These are phyloP conservation scores for Saturnispora hagleri DNA, from an alignment of 805 yeast species.

Conservation along the genomic window DNA sequence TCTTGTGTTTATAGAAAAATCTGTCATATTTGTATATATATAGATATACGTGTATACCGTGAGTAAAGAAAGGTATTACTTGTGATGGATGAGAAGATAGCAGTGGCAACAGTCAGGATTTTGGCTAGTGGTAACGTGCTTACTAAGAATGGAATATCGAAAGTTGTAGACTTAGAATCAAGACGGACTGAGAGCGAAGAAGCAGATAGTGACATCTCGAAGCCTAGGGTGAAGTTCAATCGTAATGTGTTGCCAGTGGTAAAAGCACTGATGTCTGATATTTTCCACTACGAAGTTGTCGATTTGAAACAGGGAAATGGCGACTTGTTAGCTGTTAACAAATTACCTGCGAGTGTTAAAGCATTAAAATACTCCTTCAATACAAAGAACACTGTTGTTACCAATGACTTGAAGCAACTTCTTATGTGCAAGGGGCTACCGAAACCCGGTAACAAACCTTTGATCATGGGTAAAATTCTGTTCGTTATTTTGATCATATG, in stretches of 20 bases:
- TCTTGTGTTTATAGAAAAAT: neutral
- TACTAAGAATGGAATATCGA: conserved; percentile 18
- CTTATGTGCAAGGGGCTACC: conserved; percentile 18
- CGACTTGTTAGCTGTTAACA: conserved; percentile 21
- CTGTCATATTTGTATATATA: neutral
- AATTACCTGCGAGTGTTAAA: conserved; percentile 16
- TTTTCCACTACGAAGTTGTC: conserved; percentile 22
- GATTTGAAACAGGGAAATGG: conserved; percentile 12
- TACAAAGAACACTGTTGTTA: conserved; percentile 8
- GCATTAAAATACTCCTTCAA: conserved; percentile 17
- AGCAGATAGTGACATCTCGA: neutral
- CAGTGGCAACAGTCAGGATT: neutral
- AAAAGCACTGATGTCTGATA: neutral
- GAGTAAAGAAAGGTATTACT: neutral
- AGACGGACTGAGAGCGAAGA: conserved; percentile 11
- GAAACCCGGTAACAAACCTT: conserved; percentile 17
- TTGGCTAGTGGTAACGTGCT: neutral
- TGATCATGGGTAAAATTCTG: conserved; percentile 22
- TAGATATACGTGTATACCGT: neutral
- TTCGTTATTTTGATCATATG: conserved; percentile 21
- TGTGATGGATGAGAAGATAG: neutral
- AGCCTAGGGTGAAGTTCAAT: conserved; percentile 22
- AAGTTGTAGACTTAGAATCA: conserved; percentile 23
- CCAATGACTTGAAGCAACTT: conserved; percentile 4
- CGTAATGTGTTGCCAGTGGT: conserved; percentile 17